Conservation (phyloP, 371 early-diverging fungal species). For the Saksenaea oblongispora region DNA sequence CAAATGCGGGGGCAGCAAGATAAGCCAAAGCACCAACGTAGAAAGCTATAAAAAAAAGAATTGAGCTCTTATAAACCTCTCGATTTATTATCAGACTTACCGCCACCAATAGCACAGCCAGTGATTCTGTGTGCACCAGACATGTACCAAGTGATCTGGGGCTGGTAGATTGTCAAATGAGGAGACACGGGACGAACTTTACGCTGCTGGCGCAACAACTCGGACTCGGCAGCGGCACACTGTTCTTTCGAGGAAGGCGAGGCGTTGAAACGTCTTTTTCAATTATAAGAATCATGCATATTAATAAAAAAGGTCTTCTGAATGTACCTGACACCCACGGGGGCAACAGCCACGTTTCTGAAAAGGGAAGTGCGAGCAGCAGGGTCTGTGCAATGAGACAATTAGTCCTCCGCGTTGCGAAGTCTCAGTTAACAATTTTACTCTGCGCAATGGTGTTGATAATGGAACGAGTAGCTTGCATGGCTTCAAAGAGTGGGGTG, state of each 20-base stretch:
- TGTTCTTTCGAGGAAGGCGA: slow-evolving; percentile 30
- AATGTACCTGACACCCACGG: slow-evolving; percentile 43
- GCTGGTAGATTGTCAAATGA: slow-evolving; percentile 86
- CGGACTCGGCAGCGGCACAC: slow-evolving; percentile 53
- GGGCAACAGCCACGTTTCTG: slow-evolving; percentile 37
- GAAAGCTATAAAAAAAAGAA: slow-evolving; percentile 44
- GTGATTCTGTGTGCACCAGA: slow-evolving; percentile 82
- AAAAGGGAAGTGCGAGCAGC: slow-evolving; percentile 30
- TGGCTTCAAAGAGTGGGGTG: slow-evolving; percentile 20
- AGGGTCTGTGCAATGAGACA: slow-evolving; percentile 28
- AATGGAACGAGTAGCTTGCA: slow-evolving; percentile 50
- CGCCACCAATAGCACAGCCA: slow-evolving; percentile 74
- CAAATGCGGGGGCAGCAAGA: slow-evolving; percentile 55
- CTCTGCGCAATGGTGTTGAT: slow-evolving; percentile 50
- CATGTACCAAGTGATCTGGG: slow-evolving; percentile 84
- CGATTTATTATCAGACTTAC: slow-evolving; percentile 45
- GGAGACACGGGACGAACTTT: slow-evolving; percentile 84
- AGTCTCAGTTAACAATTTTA: slow-evolving; percentile 8
- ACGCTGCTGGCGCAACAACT: slow-evolving; percentile 61
- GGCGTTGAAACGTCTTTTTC: slow-evolving; percentile 44
- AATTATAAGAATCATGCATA: not conserved
- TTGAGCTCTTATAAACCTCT: not conserved
- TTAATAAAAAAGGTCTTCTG: not conserved
- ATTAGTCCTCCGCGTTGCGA: too few species aligned
- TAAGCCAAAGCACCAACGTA: slow-evolving; percentile 73